Evolutionary conservation across 2,329 filamentous ascomycete species (phyloP).

Genomic region (Fusarium circinatum): DNA sequence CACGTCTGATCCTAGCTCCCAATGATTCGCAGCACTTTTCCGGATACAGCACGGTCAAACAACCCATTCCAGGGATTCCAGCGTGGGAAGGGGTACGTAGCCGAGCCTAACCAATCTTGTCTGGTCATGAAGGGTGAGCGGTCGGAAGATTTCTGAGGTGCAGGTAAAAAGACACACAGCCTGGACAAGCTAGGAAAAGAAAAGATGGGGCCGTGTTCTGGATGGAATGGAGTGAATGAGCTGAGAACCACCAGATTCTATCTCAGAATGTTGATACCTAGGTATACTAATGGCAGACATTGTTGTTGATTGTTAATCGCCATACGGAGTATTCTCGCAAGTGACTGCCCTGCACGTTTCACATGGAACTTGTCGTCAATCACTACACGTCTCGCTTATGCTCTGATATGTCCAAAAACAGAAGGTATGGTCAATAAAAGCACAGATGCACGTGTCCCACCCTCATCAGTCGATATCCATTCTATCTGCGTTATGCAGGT

Average conservation of each 20-base stretch:
- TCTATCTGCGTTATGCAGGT: slow-evolving; percentile 40
- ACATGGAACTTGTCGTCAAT: background rate
- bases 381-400: slow-evolving; percentile 7
- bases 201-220: slow-evolving; percentile 12
- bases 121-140: slow-evolving; percentile 14
- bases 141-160: slow-evolving; percentile 28
- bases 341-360: slow-evolving; percentile 15
- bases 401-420: slow-evolving; percentile 8
- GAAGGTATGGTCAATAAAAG: slow-evolving; percentile 11
- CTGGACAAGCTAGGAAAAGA: slow-evolving; percentile 14
- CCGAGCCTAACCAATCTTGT: slow-evolving; percentile 17
- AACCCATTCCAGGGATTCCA: slow-evolving; percentile 17
- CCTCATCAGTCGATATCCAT: slow-evolving; percentile 19
- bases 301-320: background rate
- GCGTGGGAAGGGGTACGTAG: background rate
- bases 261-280: background rate
- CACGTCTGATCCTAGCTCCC: slow-evolving; percentile 15
- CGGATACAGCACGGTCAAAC: slow-evolving; percentile 34
- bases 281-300: background rate
- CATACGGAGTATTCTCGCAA: background rate
- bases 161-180: slow-evolving; percentile 11
- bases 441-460: slow-evolving; percentile 30
- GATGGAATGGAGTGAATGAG: slow-evolving; percentile 16
- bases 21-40: slow-evolving; percentile 32
- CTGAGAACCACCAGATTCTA: slow-evolving; percentile 16